Conservation (phyloP, 2,329 filamentous ascomycete genomes). For the Clarireedia sp. region DNA sequence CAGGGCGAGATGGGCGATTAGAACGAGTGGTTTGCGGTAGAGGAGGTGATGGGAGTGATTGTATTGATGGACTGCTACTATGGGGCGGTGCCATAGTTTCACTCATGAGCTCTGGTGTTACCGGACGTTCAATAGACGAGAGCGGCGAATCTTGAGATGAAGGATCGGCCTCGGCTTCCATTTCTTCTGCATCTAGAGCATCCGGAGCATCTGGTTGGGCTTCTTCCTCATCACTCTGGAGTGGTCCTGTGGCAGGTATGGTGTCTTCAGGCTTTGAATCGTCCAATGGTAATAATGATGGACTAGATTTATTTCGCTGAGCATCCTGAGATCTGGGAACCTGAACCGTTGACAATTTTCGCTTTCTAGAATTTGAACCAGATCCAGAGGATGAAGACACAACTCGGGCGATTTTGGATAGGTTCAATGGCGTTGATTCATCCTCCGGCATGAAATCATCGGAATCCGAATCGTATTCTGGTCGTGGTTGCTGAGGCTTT, state of each 20-base stretch:
- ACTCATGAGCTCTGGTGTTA: constrained; percentile 26
- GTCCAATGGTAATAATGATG: constrained; percentile 10
- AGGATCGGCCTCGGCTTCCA: constrained; percentile 4
- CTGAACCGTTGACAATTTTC: constrained; percentile 37
- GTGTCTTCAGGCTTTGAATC: constrained; percentile 16
- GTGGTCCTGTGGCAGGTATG: constrained; percentile 21
- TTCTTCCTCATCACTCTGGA: constrained; percentile 12
- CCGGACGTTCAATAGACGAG: constrained; percentile 19
- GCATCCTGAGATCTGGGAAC: constrained; percentile 16
- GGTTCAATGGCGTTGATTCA: constrained; percentile 58
- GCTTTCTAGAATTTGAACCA: constrained; percentile 40
- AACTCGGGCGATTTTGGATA: constrained; percentile 32
- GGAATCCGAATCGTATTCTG: constrained; percentile 36
- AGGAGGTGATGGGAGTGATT: constrained; percentile 18
- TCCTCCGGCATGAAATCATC: constrained; percentile 55
- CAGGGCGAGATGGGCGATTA: constrained; percentile 11
- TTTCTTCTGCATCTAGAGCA: constrained; percentile 7
- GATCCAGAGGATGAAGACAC: constrained; percentile 21
- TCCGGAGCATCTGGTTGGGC: constrained; percentile 8
- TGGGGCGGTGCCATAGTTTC: constrained; percentile 30
- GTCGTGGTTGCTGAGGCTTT: constrained; percentile 30
- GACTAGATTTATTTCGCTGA: constrained; percentile 19
- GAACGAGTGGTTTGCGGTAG: constrained; percentile 5
- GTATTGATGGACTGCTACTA: constrained; percentile 24
- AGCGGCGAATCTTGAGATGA: constrained; percentile 12